A percentile compares a stretch with the other conserved stretches of the same genome.
Evolutionary conservation across 805 yeast species (phyloP).

Genomic region (Suhomyces kilbournensis): DNA sequence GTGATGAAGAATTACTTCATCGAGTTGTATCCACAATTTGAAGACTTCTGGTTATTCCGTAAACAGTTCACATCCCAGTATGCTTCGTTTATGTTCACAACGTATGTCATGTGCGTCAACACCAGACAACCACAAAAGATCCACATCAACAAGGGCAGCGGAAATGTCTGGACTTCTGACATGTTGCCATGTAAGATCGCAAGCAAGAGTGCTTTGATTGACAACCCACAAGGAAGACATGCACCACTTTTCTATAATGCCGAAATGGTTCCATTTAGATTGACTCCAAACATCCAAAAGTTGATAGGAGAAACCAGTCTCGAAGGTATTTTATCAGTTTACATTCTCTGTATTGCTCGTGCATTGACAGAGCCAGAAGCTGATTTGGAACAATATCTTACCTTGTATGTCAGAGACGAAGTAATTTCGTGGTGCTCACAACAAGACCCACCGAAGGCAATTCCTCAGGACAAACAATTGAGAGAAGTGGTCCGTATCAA

Average conservation of each 20-base stretch:
- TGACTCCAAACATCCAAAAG: slow-evolving; percentile 93
- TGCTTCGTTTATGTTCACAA: slow-evolving; percentile 87
- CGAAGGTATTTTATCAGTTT: slow-evolving; percentile 87
- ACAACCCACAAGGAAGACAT: slow-evolving; percentile 45
- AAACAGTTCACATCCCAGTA: slow-evolving; percentile 93
- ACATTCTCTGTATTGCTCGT: slow-evolving; percentile 79
- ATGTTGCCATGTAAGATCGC: slow-evolving; percentile 89
- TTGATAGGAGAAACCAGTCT: slow-evolving; percentile 91
- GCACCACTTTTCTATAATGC: slow-evolving; percentile 86
- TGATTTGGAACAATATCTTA: slow-evolving; percentile 84
- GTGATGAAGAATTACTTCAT: slow-evolving; percentile 78
- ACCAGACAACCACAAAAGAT: slow-evolving; percentile 93
- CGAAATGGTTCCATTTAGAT: slow-evolving; percentile 92
- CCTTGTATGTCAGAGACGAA: slow-evolving; percentile 95
- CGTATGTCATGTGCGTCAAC: slow-evolving; percentile 92
- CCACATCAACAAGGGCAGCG: slow-evolving; percentile 74
- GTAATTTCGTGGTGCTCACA: slow-evolving; percentile 91
- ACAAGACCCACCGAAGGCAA: slow-evolving; percentile 66
- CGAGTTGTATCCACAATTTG: slow-evolving; percentile 68
- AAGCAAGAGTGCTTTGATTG: slow-evolving; percentile 35
- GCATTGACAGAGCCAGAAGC: slow-evolving; percentile 89
- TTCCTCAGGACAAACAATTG: slow-evolving; percentile 79
- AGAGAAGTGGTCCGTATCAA: slow-evolving; percentile 85
- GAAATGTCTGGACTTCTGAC: slow-evolving; percentile 90
- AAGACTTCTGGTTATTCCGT: slow-evolving; percentile 96